These are phyloP conservation scores for Ophiocordyceps camponoti-rufipedis DNA, from an alignment of 2,329 filamentous ascomycete species.

Conservation along the genomic window DNA sequence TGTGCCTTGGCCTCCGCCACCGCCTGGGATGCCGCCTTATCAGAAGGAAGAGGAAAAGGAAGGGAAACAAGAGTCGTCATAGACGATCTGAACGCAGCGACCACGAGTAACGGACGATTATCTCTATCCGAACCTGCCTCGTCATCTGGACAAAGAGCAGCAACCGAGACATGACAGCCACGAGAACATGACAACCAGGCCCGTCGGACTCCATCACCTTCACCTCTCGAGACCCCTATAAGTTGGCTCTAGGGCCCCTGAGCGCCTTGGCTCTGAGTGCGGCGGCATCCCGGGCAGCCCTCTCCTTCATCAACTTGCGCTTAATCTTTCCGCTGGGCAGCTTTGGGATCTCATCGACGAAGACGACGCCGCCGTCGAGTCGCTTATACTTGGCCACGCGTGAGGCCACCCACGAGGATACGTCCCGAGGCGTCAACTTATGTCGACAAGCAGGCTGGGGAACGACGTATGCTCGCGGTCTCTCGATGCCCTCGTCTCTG, in stretches of 20 bases:
- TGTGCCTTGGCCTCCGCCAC: neutral
- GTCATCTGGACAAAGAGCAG: neutral
- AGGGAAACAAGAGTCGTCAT: neutral
- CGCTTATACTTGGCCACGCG: conserved; percentile 38
- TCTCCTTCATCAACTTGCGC: conserved; percentile 15
- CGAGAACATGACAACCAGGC: neutral
- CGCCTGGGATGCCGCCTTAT: neutral
- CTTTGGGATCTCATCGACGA: conserved; percentile 49
- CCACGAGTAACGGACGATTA: too few species aligned
- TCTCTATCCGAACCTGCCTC: too few species aligned
- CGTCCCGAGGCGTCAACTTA: conserved; percentile 8
- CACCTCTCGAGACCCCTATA: neutral
- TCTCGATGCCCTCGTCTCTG: conserved; percentile 19
- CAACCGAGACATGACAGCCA: neutral
- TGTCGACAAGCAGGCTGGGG: conserved; percentile 6
- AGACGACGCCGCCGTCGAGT: conserved; percentile 48
- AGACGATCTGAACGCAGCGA: too few species aligned
- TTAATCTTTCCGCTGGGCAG: conserved; percentile 36
- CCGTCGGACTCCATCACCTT: neutral
- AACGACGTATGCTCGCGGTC: conserved; percentile 26
- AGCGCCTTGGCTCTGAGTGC: neutral
- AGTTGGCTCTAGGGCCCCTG: neutral
- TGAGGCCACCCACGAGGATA: conserved; percentile 9
- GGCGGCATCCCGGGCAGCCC: neutral
- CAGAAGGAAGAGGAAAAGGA: neutral